Evolutionary conservation across 1,139 yeast species (phyloP), one percentile per base, ranked within the genome.

Genomic region (Debaryomyces subglobosus): DNA sequence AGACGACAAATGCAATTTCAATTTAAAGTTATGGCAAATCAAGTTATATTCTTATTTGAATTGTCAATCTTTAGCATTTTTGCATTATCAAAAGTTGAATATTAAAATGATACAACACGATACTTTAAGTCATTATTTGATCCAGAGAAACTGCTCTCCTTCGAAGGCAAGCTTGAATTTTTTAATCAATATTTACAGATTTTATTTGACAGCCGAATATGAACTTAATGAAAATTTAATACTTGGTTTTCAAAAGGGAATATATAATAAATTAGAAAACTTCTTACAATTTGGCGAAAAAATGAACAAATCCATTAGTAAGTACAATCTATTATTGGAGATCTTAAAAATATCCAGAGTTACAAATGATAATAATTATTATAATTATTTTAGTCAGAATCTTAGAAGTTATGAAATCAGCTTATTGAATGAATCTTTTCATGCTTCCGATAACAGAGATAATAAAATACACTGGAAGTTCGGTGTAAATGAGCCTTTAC

Each of bases 101-200:
- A 80, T 91, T 53, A 89, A 87, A 59, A 86, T 86, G 71, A 68
- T 91, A 10, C 99, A 94, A 65, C 75, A 80, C 53, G 98, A 94
- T 61, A 82, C 94, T 0, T 66, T 91, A 47, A 78, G 85, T 13
- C 85, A 86, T 53, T 73, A 77, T 51, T 61, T 88, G 12, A 62
- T 74, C 6, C 74, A 83, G 0, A 72, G 89, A 44, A 61, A 82
- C 0, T 56, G 61, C 13, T 55, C 51, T 16, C 76, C 78, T 1
- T 57, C 68, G 0, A 62, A 61, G 43, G 53, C 54, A 10, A 64
- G 61, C 38, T 56, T 72, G 37, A 61, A 62, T 23, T 56, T 59
- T 25, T 60, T 72, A 39, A 58, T 72, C 13, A 59, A 65, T 20
- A 63, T 71, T 16, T 74, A 61, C 53, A 54, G 75, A 5, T 78